Conservation (phyloP, 208 protist species). For the Trypanosoma grayi region DNA sequence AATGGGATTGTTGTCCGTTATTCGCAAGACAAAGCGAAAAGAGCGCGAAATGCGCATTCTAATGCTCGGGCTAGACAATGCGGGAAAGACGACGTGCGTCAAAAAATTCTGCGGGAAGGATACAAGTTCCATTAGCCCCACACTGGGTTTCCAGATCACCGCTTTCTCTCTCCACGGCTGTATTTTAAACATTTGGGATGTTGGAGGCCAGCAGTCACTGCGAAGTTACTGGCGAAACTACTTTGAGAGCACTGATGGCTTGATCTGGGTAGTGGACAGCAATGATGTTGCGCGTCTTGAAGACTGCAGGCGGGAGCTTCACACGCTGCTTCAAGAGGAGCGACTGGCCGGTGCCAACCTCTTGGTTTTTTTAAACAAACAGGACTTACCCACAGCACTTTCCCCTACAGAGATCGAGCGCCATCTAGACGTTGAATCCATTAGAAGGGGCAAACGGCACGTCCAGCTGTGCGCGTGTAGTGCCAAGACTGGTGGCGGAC, state of each 20-base stretch:
- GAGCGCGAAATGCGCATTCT: slow-evolving; percentile 99
- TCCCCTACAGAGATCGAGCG: slow-evolving; percentile 60
- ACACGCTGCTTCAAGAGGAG: slow-evolving; percentile 94
- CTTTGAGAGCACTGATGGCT: slow-evolving; percentile 95
- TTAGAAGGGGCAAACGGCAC: slow-evolving; percentile 87
- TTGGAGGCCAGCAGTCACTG: slow-evolving; percentile 99
- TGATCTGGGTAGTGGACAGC: slow-evolving; percentile 98
- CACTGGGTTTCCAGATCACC: slow-evolving; percentile 99
- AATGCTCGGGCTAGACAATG: slow-evolving; percentile 96
- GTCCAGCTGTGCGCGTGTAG: slow-evolving; percentile 95
- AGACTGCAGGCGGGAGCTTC: slow-evolving; percentile 95
- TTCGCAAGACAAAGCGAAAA: slow-evolving; percentile 98
- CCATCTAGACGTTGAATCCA: slow-evolving; percentile 73
- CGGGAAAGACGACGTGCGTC: slow-evolving; percentile 99
- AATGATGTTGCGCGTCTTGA: slow-evolving; percentile 89
- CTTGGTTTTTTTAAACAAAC: slow-evolving; percentile 99
- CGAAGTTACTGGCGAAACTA: slow-evolving; percentile 98
- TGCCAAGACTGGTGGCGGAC: slow-evolving; percentile 94
- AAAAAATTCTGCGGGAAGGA: slow-evolving; percentile 99
- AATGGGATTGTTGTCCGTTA: slow-evolving; percentile 98
- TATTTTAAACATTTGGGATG: slow-evolving; percentile 99
- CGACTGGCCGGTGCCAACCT: slow-evolving; percentile 97
- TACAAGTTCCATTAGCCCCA: slow-evolving; percentile 97
- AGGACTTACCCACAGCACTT: slow-evolving; percentile 94
- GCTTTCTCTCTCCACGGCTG: slow-evolving; percentile 95